Percentiles rank a stretch among this genome's conserved stretches.
These are phyloP conservation scores for Penicillium dipodomyicola DNA, from an alignment of 495 filamentous ascomycete species.

Conservation along the genomic window DNA sequence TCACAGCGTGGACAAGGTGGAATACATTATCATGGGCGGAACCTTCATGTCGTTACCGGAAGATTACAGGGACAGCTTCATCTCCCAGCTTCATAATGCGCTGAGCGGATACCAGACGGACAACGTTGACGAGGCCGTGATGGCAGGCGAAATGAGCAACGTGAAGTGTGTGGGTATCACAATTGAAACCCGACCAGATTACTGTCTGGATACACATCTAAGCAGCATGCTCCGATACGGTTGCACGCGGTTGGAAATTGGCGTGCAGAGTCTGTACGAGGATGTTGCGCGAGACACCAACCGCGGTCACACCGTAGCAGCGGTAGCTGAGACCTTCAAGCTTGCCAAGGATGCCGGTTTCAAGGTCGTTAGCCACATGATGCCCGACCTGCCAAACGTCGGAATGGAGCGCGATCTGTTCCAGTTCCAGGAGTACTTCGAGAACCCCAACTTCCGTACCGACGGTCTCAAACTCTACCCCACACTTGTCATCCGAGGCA, in stretches of 20 bases:
- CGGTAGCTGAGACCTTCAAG: constrained; percentile 92
- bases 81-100: constrained; percentile 93
- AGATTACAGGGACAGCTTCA: constrained; percentile 86
- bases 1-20: constrained; percentile 97
- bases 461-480: constrained; percentile 98
- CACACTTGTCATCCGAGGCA: constrained; percentile 94
- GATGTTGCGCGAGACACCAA: constrained; percentile 98
- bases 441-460: constrained; percentile 94
- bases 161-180: constrained; percentile 98
- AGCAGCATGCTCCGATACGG: constrained; percentile 95
- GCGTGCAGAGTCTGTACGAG: constrained; percentile 95
- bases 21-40: constrained; percentile 99
- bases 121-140: constrained; percentile 92
- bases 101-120: constrained; percentile 87
- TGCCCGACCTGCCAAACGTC: constrained; percentile 97
- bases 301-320: constrained; percentile 90
- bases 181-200: constrained; percentile 95
- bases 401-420: constrained; percentile 97
- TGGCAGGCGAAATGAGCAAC: constrained; percentile 86
- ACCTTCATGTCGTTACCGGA: constrained; percentile 97
- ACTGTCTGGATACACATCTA: constrained; percentile 89
- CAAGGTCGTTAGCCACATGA: constrained; percentile 99
- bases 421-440: constrained; percentile 97
- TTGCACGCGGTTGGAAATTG: constrained; percentile 90
- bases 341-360: constrained; percentile 96